A percentile compares a stretch with the other conserved stretches of the same genome.
Conservation (phyloP, 164 flowering plant species). For the Chloranthus sessilifolius region DNA sequence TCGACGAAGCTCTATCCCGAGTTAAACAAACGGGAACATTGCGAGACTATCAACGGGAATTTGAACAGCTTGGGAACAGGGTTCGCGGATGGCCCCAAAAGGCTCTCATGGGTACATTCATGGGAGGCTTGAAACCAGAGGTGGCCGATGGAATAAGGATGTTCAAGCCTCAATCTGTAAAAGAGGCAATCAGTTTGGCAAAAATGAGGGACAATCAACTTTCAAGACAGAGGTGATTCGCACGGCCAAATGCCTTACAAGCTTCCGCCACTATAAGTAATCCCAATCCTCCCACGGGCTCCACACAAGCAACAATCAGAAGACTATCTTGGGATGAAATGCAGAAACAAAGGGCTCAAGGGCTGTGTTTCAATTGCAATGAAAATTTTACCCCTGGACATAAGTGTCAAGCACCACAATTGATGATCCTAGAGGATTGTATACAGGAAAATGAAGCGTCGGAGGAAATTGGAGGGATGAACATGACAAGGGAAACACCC, state of each 20-base stretch:
- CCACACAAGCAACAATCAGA: not conserved
- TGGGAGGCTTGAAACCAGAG: slow-evolving; percentile 1
- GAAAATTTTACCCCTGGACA: not conserved
- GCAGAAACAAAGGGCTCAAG: not conserved
- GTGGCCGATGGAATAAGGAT: not conserved
- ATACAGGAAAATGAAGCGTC: not conserved
- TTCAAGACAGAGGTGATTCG: not conserved
- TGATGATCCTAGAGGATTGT: not conserved
- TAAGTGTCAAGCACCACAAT: not conserved
- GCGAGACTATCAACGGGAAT: not conserved
- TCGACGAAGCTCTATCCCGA: not conserved
- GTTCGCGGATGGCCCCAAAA: not conserved
- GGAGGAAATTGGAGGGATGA: not conserved
- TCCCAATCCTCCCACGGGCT: not conserved
- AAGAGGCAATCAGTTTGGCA: not conserved
- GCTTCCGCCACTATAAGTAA: not conserved
- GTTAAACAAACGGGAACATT: not conserved
- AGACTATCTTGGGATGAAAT: not conserved
- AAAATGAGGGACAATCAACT: not conserved
- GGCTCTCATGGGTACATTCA: not conserved
- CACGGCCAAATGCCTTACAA: not conserved
- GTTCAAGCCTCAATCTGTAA: not conserved
- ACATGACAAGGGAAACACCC: not conserved
- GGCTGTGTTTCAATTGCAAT: not conserved
- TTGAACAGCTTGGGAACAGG: not conserved